Base-by-base conservation (phyloP, 805 yeast genomes). In the Kodamaea laetipori region DNA sequence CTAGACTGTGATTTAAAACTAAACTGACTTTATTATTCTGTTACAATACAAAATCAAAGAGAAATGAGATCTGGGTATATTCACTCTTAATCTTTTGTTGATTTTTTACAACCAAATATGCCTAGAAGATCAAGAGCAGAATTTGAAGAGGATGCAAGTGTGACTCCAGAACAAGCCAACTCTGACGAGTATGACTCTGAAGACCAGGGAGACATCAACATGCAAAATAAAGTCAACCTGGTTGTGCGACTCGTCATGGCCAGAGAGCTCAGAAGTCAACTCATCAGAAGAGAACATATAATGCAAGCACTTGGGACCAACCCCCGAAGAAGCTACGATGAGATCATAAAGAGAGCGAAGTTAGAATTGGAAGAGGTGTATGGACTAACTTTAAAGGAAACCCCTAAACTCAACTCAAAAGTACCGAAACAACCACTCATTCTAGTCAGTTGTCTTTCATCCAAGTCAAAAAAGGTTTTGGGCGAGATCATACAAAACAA, bases 361-460 rank as follows among this genome's bases (percentile, higher is more conserved):
- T 38, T 33, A 0, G 53, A 50, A 16, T 46, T 68, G 27, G 52
- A 54, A 28, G 41, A 48, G 1, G 49, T 56, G 0, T 67, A 65
- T 39, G 73, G 70, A 4, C 41, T 67, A 32, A 46, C 52, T 21
- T 45, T 67, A 27, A 57, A 48, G 17, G 55, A 51, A 27, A 42
- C 52, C 5, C 53, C 60, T 17, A 32, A 38, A 6, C 39, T 30
- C 6, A 37, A 16, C 25, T 35, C 30, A 30, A 49, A 41, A 15
- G 28, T 40, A 6, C 46, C 39, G 4, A 42, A 46, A 28, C 50
- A 33, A 31, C 60, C 63, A 16, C 49, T 49, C 41, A 43, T 43
- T 13, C 38, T 69, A 13, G 54, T 61, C 7, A 57, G 50, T 32
- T 35, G 47, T 31, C 53, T 69, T 31, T 46, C 48, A 2, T 21